Evolutionary conservation across 2,329 filamentous ascomycete genomes (phyloP), one percentile per base, ranked within the genome.

Genomic region (Monosporascus sp.): DNA sequence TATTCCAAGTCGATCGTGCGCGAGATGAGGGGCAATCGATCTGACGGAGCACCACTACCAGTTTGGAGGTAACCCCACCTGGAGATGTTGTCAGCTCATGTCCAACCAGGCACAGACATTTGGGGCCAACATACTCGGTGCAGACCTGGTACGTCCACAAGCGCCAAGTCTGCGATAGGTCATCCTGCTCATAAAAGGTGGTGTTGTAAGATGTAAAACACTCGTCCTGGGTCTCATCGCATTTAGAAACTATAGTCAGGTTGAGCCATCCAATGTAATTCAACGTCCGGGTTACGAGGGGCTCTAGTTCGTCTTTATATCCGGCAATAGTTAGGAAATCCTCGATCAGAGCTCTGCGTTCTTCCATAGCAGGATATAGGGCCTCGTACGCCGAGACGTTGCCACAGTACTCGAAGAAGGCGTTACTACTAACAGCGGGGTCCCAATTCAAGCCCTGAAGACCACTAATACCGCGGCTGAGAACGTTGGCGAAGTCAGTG

Each of bases 61-160:
- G 87, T 90, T 58, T 86, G 81, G 48, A 92, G 82, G 70, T 83
- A 94, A 9, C 89, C 90, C 89, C 88, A 94, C 77, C 83, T 80
- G 15, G 47, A 18, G 54, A 53, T 47, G 58, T 5, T 49, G 48
- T 63, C 51, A 62, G 60, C 18, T 52, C 38, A 18, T 49, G 9
- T 47, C 47, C 20, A 5, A 31, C n/a, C 1, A 43, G 9, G 14
- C 15, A 25, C 6, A 22, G 46, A 35, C 4, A 20, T 41, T 25
- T 11, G 27, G 15, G 17, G 47, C 20, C 44, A 9, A 66, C 73
- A 65, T 65, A 79, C 71, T 82, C 74, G 6, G 77, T 81, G 69
- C 79, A 82, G 39, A 75, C 77, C 55, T 82, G 80, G 60, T 78
- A 82, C 1, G 68, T 60, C 79, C 79, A 82, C 24, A 73, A 66